These are phyloP conservation scores for Apiospora rasikravindrae DNA, from an alignment of 2,329 filamentous ascomycete species.

Conservation along the genomic window DNA sequence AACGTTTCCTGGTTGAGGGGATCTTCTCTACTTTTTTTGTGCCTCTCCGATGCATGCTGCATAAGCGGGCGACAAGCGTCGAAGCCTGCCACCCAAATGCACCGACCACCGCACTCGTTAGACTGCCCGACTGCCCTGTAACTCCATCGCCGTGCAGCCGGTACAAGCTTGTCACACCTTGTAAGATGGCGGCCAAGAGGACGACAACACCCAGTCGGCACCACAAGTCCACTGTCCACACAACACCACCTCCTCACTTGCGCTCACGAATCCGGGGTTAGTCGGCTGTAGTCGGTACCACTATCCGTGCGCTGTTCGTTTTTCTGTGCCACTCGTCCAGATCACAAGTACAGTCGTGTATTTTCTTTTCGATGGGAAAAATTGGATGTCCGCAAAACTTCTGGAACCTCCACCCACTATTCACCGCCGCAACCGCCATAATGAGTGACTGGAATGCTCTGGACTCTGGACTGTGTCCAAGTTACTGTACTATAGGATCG, in stretches of 20 bases:
- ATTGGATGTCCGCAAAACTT: neutral
- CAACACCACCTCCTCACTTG: constrained; percentile 11
- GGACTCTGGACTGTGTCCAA: neutral
- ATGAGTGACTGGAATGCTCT: neutral
- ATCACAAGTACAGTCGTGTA: constrained; percentile 1
- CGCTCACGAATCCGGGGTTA: constrained; percentile 12
- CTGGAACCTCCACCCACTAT: neutral
- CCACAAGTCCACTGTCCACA: neutral
- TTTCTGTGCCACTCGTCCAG: neutral
- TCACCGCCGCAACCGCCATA: constrained; percentile 2
- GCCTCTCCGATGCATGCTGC: neutral
- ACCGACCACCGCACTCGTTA: neutral
- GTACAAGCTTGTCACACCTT: constrained; percentile 8
- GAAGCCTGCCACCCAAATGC: neutral
- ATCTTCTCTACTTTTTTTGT: neutral
- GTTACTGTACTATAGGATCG: neutral
- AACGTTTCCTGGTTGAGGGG: neutral
- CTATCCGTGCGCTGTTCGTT: constrained; percentile 11
- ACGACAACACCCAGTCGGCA: neutral
- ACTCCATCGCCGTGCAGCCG: constrained; percentile 7
- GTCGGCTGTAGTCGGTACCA: neutral
- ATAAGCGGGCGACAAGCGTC: neutral
- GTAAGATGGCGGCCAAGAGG: neutral
- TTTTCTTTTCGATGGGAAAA: neutral
- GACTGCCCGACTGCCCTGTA: neutral